Conservation (phyloP, 306 rosid species). For the Rosa multiflora region DNA sequence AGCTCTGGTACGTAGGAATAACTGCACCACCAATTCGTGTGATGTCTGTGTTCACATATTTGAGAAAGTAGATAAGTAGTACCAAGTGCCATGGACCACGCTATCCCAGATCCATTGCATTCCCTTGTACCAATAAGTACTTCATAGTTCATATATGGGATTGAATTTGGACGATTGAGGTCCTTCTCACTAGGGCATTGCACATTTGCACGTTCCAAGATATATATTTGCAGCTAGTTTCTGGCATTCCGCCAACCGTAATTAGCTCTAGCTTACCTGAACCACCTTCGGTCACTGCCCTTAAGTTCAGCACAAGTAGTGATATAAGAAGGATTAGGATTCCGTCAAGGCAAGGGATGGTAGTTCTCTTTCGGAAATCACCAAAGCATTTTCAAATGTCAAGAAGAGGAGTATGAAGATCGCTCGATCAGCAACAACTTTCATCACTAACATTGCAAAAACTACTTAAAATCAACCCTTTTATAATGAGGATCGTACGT, state of each 20-base stretch:
- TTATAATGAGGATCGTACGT: background rate
- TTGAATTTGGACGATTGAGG: conserved; percentile 18
- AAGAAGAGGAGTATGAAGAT: background rate
- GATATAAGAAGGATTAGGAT: no score
- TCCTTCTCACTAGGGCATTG: conserved; percentile 16
- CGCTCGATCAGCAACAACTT: no score
- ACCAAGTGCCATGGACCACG: conserved; percentile 5
- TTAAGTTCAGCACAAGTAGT: no score
- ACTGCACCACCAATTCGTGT: no score
- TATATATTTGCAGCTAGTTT: background rate
- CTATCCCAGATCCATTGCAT: background rate
- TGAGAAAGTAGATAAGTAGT: background rate
- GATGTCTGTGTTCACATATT: no score
- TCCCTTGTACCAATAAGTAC: conserved; percentile 3
- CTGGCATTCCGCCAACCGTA: background rate
- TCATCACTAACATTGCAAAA: no score
- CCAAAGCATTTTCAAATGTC: background rate
- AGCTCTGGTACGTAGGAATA: no score
- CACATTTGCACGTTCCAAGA: background rate
- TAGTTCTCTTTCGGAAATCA: no score
- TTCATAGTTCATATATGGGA: background rate
- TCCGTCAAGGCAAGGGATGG: no score
- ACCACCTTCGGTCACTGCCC: no score
- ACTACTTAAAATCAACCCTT: background rate
- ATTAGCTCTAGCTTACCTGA: background rate